phyloP scores from a whole-genome alignment of 169 alveolate species.

The Plasmodium vivax region DNA sequence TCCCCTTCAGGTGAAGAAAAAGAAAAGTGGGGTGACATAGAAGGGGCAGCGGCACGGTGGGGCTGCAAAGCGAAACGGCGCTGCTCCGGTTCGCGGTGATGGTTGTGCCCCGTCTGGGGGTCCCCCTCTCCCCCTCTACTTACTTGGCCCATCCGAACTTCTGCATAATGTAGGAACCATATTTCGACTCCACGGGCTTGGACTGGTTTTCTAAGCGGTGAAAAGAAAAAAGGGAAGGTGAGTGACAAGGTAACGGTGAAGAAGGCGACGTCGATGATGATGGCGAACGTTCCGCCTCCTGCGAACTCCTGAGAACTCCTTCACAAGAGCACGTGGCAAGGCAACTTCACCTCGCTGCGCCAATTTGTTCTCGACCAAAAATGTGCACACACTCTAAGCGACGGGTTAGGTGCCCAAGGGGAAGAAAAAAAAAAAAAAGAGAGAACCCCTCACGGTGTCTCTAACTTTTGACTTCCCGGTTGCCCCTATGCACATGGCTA shows the following conservation, averaged over 20 bases:
- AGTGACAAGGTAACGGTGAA: neutral
- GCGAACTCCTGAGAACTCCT: neutral
- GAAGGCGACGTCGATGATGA: too few species aligned
- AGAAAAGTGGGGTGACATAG: neutral
- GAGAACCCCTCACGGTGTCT: neutral
- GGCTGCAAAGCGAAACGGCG: neutral
- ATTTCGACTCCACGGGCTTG: conserved; percentile 69
- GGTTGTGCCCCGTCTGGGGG: neutral
- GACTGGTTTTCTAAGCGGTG: conserved; percentile 53
- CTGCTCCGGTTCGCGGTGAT: neutral
- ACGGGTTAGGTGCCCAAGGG: neutral
- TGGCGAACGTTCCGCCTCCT: neutral
- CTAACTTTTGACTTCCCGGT: neutral
- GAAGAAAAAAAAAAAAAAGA: neutral
- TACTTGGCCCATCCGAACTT: conserved; percentile 73
- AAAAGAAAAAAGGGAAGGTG: neutral
- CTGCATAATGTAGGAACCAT: conserved; percentile 60
- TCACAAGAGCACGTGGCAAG: neutral
- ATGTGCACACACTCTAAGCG: neutral
- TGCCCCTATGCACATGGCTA: neutral
- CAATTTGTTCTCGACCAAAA: neutral
- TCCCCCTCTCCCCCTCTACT: conserved; percentile 3
- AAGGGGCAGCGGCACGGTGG: neutral
- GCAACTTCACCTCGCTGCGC: neutral
- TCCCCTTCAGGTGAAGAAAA: conserved; percentile 33